Base-by-base conservation (phyloP, 495 filamentous ascomycete genomes). In the Zalerion maritima region DNA sequence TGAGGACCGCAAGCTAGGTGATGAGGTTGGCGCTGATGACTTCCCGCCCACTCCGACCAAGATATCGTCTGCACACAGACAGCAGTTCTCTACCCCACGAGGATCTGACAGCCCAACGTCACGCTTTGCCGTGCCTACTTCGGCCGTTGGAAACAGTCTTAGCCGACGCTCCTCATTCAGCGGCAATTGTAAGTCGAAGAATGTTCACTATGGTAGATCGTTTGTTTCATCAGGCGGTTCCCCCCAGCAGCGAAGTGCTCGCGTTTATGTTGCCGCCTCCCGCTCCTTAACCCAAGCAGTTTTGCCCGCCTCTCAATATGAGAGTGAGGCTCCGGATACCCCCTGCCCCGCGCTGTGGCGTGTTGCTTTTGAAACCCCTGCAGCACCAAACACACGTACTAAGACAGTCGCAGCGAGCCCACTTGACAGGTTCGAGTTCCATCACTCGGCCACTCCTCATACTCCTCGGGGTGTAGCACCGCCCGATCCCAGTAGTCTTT, bases 21-120 rank as follows among this genome's bases (percentile, higher is more conserved):
- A 56, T 6, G 67, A 68, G 11, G 31, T 36, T 37, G 29, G 38
- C 24, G 66, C 62, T 21, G 82, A 87, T 38, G 81, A 92, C 13
- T 55, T 91, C 14, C 86, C 86, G 14, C 85, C 86, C 6, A 97
- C 89, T 7, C 89, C 89, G 2, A 96, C 91, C 1, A 96, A 92
- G 53, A 77, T 75, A 39, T 48, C 64, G 2, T 38, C 49, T 15
- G 39, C 38, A 43, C 55, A 42, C 43, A 47, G 36, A 38, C 21
- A 25, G 35, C 34, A 38, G 39, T 14, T 41, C 41, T 26, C 43
- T 49, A 2, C 49, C 50, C 13, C 38, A 35, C 18, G 47, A 49
- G 17, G 51, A 45, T 24, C 50, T 47, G 11, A 54, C 5, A 26
- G 35, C 6, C 26, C 35, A 14, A 39, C 43, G 3, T 47, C 49